A percentile compares a stretch with the other conserved stretches of the same genome.
Evolutionary conservation across 2,329 filamentous ascomycete species (phyloP).

Genomic region (Arthrobotrys sinensis): DNA sequence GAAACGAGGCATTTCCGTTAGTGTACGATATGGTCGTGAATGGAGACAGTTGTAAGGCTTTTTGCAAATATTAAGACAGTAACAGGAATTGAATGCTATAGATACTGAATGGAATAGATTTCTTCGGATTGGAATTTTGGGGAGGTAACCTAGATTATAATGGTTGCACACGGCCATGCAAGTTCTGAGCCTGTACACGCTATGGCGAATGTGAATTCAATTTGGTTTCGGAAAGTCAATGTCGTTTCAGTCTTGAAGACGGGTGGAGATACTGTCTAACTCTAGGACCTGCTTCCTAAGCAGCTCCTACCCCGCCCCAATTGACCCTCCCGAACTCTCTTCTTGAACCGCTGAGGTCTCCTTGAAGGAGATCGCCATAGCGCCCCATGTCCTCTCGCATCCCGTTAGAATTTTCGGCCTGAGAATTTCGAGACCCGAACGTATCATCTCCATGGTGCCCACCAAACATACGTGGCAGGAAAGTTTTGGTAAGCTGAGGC

Average conservation of each 20-base stretch:
- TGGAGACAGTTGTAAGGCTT: neutral
- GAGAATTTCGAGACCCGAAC: conserved; percentile 11
- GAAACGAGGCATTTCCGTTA: neutral
- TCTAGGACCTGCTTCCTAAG: conserved; percentile 6
- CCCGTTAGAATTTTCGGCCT: conserved; percentile 25
- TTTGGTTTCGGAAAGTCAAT: neutral
- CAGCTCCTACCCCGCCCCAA: conserved; percentile 52
- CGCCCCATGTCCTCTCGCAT: conserved; percentile 46
- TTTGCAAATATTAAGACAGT: conserved; percentile 17
- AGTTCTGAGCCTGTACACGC: conserved; percentile 32
- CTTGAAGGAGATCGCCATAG: conserved; percentile 54
- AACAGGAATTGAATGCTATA: neutral
- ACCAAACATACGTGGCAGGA: conserved; percentile 54
- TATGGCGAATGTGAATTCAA: neutral
- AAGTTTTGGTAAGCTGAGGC: conserved; percentile 38
- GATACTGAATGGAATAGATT: neutral
- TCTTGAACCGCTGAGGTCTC: conserved; percentile 41
- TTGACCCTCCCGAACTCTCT: conserved; percentile 40
- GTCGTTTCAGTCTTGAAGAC: conserved; percentile 21
- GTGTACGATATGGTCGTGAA: neutral
- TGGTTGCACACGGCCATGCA: neutral
- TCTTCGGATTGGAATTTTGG: too few species aligned
- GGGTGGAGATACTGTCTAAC: neutral
- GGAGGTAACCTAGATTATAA: too few species aligned
- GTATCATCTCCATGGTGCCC: conserved; percentile 27